Evolutionary conservation across 352 stramenopile genomes (phyloP), one percentile per base, ranked within the genome.

Genomic region (Phytophthora vignae): DNA sequence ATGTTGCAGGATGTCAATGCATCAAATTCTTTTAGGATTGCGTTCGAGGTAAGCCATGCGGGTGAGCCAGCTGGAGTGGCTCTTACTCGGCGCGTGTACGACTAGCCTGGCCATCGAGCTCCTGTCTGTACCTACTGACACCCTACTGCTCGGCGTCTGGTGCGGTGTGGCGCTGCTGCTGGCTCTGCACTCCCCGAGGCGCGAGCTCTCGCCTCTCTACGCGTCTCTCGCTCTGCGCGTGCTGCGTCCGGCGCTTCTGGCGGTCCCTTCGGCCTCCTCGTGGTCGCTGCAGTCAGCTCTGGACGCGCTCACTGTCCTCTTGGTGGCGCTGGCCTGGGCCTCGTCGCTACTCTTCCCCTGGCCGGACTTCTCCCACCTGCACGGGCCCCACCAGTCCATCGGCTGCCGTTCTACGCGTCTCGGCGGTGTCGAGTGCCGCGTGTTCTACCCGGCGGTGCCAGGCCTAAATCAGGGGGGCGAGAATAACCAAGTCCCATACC

Each of bases 401-500:
- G 85, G 85, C 44, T 86, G 84, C 38, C 63, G 57, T 38, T 75
- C 64, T 3, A 61, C 38, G 2, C 80, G 85, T 50, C 73, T 83
- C 59, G 74, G 76, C 3, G 80, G 73, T 48, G 67, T 91, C 66
- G 85, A 92, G 58, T 91, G 81, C 64, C 85, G 85, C 50, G 76
- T 93, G 17, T 86, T 92, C 54, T 92, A 92, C 64, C 84, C 84
- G 42, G 81, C 82, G n/a, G 59, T 38, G 59, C 56, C 33, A 10
- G 31, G 31, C 3, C 31, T 11, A 38, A 25, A 25, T 25, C 22
- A 25, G 22, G 22, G 27, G 27, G 27, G 33, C 9, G 50, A 58
- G 22, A 69, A n/a, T 22, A 36, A 4, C 29, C 56, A 0, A 9
- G 68, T 76, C 4, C 64, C 55, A 2, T 85, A 90, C 42, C 21